These are phyloP conservation scores for Ramaria rubella DNA, from an alignment of 768 basidiomycete genomes.

Conservation along the genomic window DNA sequence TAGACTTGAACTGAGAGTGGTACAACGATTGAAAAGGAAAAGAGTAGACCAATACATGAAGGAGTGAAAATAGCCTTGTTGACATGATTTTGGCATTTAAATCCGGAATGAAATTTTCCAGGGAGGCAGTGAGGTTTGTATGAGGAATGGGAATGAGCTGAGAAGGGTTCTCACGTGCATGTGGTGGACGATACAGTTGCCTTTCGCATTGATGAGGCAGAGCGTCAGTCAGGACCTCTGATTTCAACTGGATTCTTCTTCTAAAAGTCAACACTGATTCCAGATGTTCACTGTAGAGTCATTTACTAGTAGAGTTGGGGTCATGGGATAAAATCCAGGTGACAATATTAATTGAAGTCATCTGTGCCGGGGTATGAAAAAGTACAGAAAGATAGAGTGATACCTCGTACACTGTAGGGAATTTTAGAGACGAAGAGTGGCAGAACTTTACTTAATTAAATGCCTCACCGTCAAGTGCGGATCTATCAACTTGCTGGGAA, in stretches of 20 bases:
- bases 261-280: no score
- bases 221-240: no score
- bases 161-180: not conserved
- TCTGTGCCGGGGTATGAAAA: conserved; percentile 52
- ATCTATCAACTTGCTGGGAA: conserved; percentile 49
- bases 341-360: conserved; percentile 44
- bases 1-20: conserved; percentile 36
- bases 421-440: not conserved
- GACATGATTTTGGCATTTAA: conserved; percentile 13
- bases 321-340: conserved; percentile 45
- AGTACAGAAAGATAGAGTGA: conserved; percentile 60
- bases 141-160: not conserved
- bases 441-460: not conserved
- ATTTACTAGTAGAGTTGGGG: not conserved
- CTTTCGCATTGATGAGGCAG: not conserved
- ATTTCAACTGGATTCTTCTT: no score
- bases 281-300: not conserved
- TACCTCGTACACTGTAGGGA: conserved; percentile 57
- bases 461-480: conserved; percentile 59
- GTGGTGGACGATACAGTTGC: conserved; percentile 1
- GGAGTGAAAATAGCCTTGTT: conserved; percentile 42
- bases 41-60: conserved; percentile 48
- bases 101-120: conserved; percentile 16
- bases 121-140: conserved; percentile 32
- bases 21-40: conserved; percentile 65